These are phyloP conservation scores for Penicillium desertorum DNA, from an alignment of 495 filamentous ascomycete genomes.

Conservation along the genomic window DNA sequence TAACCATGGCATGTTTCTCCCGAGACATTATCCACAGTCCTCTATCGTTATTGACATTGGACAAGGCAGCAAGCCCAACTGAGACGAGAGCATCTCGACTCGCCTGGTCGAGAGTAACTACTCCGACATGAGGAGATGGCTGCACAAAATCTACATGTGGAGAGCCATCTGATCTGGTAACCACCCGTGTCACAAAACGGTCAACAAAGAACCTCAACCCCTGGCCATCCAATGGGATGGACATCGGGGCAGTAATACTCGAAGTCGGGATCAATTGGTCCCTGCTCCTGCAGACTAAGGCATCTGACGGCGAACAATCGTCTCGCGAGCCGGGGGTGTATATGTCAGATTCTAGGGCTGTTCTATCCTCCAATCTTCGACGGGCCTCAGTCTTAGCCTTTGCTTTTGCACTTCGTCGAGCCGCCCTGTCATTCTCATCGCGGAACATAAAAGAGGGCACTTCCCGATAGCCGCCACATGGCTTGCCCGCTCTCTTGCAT, in stretches of 20 bases:
- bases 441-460: constrained; percentile 24
- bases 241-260: constrained; percentile 5
- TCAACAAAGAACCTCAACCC: constrained; percentile 25
- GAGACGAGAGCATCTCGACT: constrained; percentile 25
- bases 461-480: constrained; percentile 29
- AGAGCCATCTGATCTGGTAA: background rate
- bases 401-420: constrained; percentile 19
- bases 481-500: constrained; percentile 25
- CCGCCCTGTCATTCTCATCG: constrained; percentile 26
- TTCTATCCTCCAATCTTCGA: constrained; percentile 10
- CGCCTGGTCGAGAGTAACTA: constrained; percentile 6
- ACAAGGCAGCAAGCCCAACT: constrained; percentile 28
- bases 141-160: background rate
- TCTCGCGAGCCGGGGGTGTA: background rate
- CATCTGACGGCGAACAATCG: background rate
- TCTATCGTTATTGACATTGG: constrained; percentile 27
- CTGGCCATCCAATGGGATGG: constrained; percentile 18
- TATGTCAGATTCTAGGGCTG: background rate
- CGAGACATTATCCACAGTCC: constrained; percentile 17
- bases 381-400: constrained; percentile 17
- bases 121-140: constrained; percentile 6
- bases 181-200: constrained; percentile 17
- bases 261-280: background rate
- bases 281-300: constrained; percentile 4
- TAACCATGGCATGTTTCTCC: constrained; percentile 24